These are phyloP conservation scores for Pseudodiploospora longispora DNA, from an alignment of 2,329 filamentous ascomycete species.

Conservation along the genomic window DNA sequence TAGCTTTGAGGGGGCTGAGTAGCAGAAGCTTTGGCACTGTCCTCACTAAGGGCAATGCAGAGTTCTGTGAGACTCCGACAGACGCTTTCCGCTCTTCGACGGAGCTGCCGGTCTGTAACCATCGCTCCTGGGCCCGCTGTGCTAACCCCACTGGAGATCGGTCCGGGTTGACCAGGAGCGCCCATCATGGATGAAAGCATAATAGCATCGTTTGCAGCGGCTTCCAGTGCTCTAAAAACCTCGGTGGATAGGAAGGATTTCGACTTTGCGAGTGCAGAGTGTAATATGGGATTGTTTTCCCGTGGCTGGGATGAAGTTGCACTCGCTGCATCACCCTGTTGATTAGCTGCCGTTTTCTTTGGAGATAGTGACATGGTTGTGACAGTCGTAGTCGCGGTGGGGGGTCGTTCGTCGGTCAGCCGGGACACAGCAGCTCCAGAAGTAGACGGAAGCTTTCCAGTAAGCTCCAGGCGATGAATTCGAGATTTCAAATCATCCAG, in stretches of 20 bases:
- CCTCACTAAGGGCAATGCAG: slow-evolving; percentile 72
- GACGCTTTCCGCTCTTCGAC: slow-evolving; percentile 85
- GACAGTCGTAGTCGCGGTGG: slow-evolving; percentile 82
- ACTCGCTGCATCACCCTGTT: slow-evolving; percentile 28
- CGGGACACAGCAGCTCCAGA: slow-evolving; percentile 73
- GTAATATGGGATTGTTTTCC: slow-evolving; percentile 68
- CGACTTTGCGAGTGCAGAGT: slow-evolving; percentile 72
- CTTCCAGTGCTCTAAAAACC: slow-evolving; percentile 72
- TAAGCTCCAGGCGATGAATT: slow-evolving; percentile 82
- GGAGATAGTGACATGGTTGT: slow-evolving; percentile 90
- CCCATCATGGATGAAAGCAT: slow-evolving; percentile 72
- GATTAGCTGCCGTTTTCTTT: slow-evolving; percentile 45
- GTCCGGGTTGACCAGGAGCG: slow-evolving; percentile 57
- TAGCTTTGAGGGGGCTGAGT: slow-evolving; percentile 8
- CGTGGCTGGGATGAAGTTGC: slow-evolving; percentile 31
- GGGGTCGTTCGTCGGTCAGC: slow-evolving; percentile 70
- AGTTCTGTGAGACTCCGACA: slow-evolving; percentile 90
- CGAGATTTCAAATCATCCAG: slow-evolving; percentile 90
- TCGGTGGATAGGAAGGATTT: slow-evolving; percentile 61
- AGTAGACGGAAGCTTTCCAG: slow-evolving; percentile 76
- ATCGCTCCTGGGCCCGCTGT: slow-evolving; percentile 46
- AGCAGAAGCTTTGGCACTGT: slow-evolving; percentile 22
- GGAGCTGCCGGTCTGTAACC: slow-evolving; percentile 72
- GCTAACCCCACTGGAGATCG: slow-evolving; percentile 60
- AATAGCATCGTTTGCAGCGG: slow-evolving; percentile 73